These are phyloP conservation scores for Apiospora arundinis DNA, from an alignment of 2,329 filamentous ascomycete genomes.

Conservation along the genomic window DNA sequence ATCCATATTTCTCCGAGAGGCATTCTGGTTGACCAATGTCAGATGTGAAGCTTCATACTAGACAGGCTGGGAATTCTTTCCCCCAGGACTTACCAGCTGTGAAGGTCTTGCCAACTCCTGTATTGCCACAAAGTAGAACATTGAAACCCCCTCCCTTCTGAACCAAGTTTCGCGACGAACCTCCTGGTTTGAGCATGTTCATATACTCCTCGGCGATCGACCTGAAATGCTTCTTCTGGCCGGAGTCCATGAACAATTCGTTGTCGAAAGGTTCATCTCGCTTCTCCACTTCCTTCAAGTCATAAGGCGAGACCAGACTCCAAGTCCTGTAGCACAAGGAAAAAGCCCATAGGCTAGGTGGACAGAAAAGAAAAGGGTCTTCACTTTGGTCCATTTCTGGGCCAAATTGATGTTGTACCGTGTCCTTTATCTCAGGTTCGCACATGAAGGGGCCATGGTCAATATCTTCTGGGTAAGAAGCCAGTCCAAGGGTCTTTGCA, in stretches of 20 bases:
- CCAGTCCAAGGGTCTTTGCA: not conserved
- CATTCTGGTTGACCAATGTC: conserved; percentile 24
- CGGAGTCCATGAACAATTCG: not conserved
- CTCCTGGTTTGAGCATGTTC: not conserved
- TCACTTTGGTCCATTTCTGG: not conserved
- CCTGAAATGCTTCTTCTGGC: not conserved
- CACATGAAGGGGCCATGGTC: not conserved
- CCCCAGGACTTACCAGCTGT: conserved; percentile 27
- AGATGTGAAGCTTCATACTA: not conserved
- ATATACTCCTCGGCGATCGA: not conserved
- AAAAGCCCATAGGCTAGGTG: not conserved
- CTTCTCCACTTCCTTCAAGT: not conserved
- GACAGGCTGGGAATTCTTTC: not conserved
- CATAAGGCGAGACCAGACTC: not conserved
- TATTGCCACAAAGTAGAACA: conserved; percentile 27
- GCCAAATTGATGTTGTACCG: not conserved
- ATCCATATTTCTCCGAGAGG: conserved; percentile 26
- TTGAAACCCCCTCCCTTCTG: conserved; percentile 21
- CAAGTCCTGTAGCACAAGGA: not conserved
- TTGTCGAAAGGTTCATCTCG: not conserved
- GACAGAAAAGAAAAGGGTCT: not conserved
- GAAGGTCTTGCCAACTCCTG: conserved; percentile 30
- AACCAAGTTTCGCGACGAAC: not conserved
- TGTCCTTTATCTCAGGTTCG: not conserved
- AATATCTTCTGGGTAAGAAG: not conserved